Evolutionary conservation across 257 asterid genomes (phyloP), one percentile per base, ranked within the genome.

Genomic region (Buddleja alternifolia): DNA sequence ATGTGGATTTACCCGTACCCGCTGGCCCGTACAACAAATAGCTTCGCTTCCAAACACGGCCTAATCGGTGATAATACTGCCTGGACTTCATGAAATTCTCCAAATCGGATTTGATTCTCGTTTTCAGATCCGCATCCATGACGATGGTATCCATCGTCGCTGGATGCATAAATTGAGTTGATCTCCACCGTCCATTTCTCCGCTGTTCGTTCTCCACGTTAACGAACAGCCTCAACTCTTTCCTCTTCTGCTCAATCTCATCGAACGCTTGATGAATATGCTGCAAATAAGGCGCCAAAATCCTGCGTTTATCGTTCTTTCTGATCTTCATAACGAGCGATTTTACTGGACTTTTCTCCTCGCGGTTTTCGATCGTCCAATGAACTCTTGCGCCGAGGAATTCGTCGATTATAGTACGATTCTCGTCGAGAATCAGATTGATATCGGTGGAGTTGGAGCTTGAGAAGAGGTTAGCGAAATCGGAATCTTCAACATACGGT

Each of bases 1-100:
- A 88, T 0, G 89, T 86, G 10, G 96, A 82, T 56, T 86, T 88
- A 1, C 96, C 96, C 21, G 93, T 86, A 8, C 96, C 96, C n/a
- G 86, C 60, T 7, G 84, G 65, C 8, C 96, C 96, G 83, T 84
- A 77, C 10, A 88, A 79, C 1, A 88, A 72, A 62, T 86, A 88
- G 72, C 88, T 88, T 72, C 93, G 76, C 67, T 86, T 86, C 96
- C 96, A 88, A 29, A 86, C 84, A 16, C 84, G 85, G 60, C 96
- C 96, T 44, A 82, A 70, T 0, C 90, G 75, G 73, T 84, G 83
- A 62, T 88, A 84, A 32, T 82, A 84, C 82, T 86, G 93, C 63
- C 79, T 84, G 51, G 91, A 79, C 67, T 88, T 88, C 19, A 73
- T 59, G 39, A 88, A 88, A 14, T 73, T 62, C 12, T 88, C 96